Base-by-base conservation (phyloP, 192 early-diverging fungal genomes). In the Lobulomyces angularis region DNA sequence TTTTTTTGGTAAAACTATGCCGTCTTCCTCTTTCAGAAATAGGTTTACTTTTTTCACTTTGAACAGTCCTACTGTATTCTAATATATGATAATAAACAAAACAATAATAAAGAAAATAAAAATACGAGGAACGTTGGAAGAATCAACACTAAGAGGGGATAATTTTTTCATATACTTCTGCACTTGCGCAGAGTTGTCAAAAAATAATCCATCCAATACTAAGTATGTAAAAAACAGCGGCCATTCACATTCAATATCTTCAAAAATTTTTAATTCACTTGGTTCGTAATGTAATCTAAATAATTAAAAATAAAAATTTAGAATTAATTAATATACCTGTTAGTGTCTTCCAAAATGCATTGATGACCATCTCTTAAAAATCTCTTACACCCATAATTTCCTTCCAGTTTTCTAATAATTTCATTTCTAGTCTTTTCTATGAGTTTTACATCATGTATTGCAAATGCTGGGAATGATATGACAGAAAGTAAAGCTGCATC, bases 291-390 rank as follows among this genome's bases (percentile, higher is more conserved):
- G 74, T 19, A 90, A 61, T 39, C 84, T 83, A 5, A 50, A 52
- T 32, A 32, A 32, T 12, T 12, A 32, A 32, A 32, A 32, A 5
- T 29, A 14, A 35, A 22, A 28, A 9, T 33, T n/a, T 27, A 5
- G 47, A 8, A 16, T 19, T n/a, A 37, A 6, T 7, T 31, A 8
- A 35, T 21, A 46, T 16, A 67, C 54, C 68, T 34, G 24, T 30
- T 61, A 11, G 62, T 70, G 46, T 89, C 81, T 61, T 89, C 86
- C 3, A 84, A 46, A 8, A 80, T 63, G 9, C 79, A 79, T 48
- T 90, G 86, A 63, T 90, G 86, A 0, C 86, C 86, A 55, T 90
- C 86, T 38, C 83, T 64, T 37, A 90, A 53, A 48, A 90, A 90
- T 3, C 86, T 73, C 46, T 86, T 85, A 51, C 77, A 83, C 1